Evolutionary conservation across 345 rosid genomes (phyloP).

Genomic region (Euphorbia lathyris): DNA sequence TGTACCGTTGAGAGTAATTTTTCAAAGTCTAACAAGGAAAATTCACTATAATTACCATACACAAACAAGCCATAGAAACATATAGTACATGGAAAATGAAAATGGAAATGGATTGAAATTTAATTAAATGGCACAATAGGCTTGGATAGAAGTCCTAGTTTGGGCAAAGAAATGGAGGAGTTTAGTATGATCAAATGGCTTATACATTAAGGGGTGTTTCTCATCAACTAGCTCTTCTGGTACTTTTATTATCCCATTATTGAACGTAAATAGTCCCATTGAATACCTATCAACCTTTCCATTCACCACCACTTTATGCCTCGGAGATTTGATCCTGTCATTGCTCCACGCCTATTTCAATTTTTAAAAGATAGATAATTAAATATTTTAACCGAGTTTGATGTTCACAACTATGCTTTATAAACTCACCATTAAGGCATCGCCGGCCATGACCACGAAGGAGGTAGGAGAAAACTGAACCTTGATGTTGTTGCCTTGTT

Average conservation of each 20-base stretch:
- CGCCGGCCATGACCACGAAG: constrained; percentile 50
- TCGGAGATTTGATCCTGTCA: constrained; percentile 44
- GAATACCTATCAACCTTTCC: constrained; percentile 43
- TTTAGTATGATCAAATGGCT: constrained; percentile 43
- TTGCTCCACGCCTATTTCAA: constrained; percentile 59
- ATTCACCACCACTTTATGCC: constrained; percentile 42
- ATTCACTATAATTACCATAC: too few relatives aligned
- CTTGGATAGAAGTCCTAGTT: constrained; percentile 40
- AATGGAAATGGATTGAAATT: too few relatives aligned
- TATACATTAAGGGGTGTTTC: constrained; percentile 42
- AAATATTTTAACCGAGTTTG: too few relatives aligned
- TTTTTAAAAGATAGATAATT: too few relatives aligned
- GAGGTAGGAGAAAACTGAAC: constrained; percentile 47
- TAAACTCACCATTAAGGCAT: constrained; percentile 53
- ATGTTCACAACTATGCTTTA: too few relatives aligned
- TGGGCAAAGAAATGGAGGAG: constrained; percentile 37
- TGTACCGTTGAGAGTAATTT: too few relatives aligned
- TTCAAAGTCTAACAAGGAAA: too few relatives aligned
- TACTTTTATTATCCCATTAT: constrained; percentile 32
- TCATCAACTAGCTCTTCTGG: constrained; percentile 46
- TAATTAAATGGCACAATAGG: constrained; percentile 43
- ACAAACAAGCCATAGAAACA: too few relatives aligned
- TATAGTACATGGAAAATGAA: too few relatives aligned
- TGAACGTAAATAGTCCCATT: constrained; percentile 41
- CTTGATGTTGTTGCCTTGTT: constrained; percentile 40